Percentiles rank a stretch among this genome's conserved stretches.
Evolutionary conservation across 108 stramenopile genomes (phyloP).

Genomic region (Parmales sp.): DNA sequence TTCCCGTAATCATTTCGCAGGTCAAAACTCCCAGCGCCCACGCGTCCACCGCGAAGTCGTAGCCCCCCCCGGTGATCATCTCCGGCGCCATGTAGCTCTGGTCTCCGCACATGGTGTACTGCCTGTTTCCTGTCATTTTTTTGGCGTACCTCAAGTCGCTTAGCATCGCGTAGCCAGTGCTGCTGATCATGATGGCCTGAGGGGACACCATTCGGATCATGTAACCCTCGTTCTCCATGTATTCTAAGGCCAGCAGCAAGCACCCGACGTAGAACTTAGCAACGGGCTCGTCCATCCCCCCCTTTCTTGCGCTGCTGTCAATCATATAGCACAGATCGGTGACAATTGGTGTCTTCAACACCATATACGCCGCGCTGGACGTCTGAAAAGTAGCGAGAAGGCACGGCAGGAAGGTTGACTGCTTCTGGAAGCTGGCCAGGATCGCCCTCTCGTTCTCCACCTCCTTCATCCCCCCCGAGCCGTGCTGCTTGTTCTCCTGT

Average conservation of each 20-base stretch:
- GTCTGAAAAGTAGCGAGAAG: neutral
- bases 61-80: constrained; percentile 16
- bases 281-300: neutral
- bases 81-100: constrained; percentile 24
- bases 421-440: neutral
- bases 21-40: constrained; percentile 17
- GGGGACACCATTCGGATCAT: constrained; percentile 6
- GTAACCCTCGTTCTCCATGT: constrained; percentile 6
- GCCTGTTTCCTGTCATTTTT: neutral
- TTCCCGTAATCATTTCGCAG: constrained; percentile 13
- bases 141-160: constrained; percentile 2
- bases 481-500: neutral
- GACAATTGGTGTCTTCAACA: neutral
- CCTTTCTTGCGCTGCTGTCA: neutral
- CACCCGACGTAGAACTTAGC: constrained; percentile 2
- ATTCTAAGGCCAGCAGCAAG: neutral
- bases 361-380: neutral
- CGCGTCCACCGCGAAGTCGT: constrained; percentile 18
- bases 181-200: neutral
- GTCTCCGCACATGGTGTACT: constrained; percentile 25
- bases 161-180: neutral
- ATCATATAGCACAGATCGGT: neutral
- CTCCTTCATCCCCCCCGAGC: neutral
- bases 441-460: neutral
- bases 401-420: neutral